Conservation (phyloP, 345 rosid species). For the Eucalyptus regnans region DNA sequence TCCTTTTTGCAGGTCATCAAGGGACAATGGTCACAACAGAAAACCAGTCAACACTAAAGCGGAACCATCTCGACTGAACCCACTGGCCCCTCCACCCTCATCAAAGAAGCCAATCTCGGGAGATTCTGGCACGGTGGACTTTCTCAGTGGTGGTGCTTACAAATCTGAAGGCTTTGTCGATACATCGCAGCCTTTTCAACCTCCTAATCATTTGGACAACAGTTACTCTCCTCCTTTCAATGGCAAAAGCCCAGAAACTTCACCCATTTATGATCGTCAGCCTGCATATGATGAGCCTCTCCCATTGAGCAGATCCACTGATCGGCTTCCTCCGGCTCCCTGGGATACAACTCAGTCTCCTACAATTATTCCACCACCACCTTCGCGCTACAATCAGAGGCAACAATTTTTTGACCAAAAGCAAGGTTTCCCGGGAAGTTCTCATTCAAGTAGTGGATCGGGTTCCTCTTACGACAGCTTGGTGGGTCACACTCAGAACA, state of each 20-base stretch:
- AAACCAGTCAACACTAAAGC: constrained; percentile 20
- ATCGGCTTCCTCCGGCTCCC: constrained; percentile 68
- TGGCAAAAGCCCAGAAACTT: constrained; percentile 7
- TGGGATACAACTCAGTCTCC: constrained; percentile 38
- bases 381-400: constrained; percentile 53
- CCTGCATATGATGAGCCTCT: constrained; percentile 52
- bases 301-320: constrained; percentile 42
- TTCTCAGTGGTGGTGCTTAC: constrained; percentile 85
- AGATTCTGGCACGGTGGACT: constrained; percentile 47
- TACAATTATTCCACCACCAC: constrained; percentile 57
- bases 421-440: background rate
- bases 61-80: constrained; percentile 23
- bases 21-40: constrained; percentile 41
- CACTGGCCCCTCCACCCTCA: constrained; percentile 65
- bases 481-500: constrained; percentile 54
- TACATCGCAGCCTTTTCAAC: constrained; percentile 12
- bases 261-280: constrained; percentile 17
- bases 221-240: constrained; percentile 18
- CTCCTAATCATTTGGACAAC: constrained; percentile 16
- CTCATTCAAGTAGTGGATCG: constrained; percentile 42
- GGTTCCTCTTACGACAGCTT: constrained; percentile 61
- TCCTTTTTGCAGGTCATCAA: constrained; percentile 40
- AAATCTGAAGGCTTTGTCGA: constrained; percentile 33
- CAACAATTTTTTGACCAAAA: constrained; percentile 62
- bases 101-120: constrained; percentile 48